phyloP scores from a whole-genome alignment of 345 rosid genomes.

The Psidium friedrichsthalianum region DNA sequence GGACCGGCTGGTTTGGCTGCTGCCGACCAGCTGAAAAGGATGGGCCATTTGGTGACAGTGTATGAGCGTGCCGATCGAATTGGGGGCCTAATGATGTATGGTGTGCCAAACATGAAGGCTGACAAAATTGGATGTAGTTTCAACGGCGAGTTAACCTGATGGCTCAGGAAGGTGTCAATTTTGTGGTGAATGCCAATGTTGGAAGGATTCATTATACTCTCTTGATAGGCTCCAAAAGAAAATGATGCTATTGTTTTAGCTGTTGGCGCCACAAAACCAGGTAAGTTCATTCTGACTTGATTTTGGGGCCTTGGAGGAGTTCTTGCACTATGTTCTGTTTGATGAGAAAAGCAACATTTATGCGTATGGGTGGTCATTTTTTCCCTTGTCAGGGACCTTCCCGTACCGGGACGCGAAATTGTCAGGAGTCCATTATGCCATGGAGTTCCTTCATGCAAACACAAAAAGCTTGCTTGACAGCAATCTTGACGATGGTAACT shows the following conservation, averaged over 20 bases:
- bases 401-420: constrained; percentile 85
- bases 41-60: constrained; percentile 91
- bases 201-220: constrained; percentile 65
- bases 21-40: constrained; percentile 91
- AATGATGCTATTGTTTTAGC: constrained; percentile 86
- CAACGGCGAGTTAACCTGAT: constrained; percentile 91
- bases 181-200: constrained; percentile 85
- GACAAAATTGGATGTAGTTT: constrained; percentile 89
- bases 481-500: constrained; percentile 64
- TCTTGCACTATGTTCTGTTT: not conserved
- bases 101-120: constrained; percentile 99
- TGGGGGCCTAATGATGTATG: constrained; percentile 99
- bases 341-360: not conserved
- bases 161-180: constrained; percentile 77
- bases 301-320: not conserved
- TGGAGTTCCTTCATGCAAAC: constrained; percentile 94
- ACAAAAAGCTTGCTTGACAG: constrained; percentile 98
- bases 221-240: constrained; percentile 55
- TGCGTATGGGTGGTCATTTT: not conserved
- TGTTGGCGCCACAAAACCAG: constrained; percentile 96
- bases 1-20: constrained; percentile 99
- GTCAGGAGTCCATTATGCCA: constrained; percentile 92
- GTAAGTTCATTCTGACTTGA: constrained; percentile 10
- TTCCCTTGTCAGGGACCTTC: constrained; percentile 81
- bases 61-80: constrained; percentile 96